Evolutionary conservation across 2,329 filamentous ascomycete genomes (phyloP).

Genomic region (Arthrocladium fulminans): DNA sequence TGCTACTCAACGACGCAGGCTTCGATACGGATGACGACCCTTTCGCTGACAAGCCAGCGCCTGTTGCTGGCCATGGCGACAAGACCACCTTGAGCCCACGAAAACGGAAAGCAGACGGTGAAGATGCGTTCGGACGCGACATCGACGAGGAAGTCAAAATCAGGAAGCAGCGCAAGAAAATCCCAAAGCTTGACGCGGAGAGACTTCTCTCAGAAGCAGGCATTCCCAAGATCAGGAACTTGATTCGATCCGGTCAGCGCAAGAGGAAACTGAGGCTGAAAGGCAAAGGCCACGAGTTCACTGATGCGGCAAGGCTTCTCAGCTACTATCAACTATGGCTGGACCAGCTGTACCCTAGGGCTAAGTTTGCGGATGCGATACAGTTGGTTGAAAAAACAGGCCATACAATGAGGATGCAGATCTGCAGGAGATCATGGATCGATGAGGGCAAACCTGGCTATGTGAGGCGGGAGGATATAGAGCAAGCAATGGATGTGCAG

Average conservation of each 20-base stretch:
- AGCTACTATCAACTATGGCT: slow-evolving; percentile 95
- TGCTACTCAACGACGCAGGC: slow-evolving; percentile 65
- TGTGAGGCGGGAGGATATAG: slow-evolving; percentile 10
- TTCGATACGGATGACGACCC: slow-evolving; percentile 33
- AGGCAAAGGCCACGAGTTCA: slow-evolving; percentile 93
- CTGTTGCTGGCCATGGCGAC: slow-evolving; percentile 14
- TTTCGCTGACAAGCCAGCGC: slow-evolving; percentile 21
- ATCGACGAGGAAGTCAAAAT: slow-evolving; percentile 82
- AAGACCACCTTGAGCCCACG: slow-evolving; percentile 19
- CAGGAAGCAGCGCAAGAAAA: slow-evolving; percentile 64
- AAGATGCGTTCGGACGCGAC: slow-evolving; percentile 54
- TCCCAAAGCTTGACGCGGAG: slow-evolving; percentile 76
- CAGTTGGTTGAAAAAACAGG: slow-evolving; percentile 88
- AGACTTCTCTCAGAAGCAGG: slow-evolving; percentile 76
- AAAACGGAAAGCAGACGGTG: slow-evolving; percentile 40
- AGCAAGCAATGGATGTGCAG: slow-evolving; percentile 11
- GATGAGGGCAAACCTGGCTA: slow-evolving; percentile 50
- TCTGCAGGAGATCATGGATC: slow-evolving; percentile 73
- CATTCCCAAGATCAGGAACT: slow-evolving; percentile 65
- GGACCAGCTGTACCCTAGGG: slow-evolving; percentile 89
- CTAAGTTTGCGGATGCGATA: slow-evolving; percentile 83
- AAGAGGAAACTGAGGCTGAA: slow-evolving; percentile 47
- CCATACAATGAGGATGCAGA: slow-evolving; percentile 69
- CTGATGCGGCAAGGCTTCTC: slow-evolving; percentile 70
- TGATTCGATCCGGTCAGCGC: slow-evolving; percentile 16